Evolutionary conservation across 2,329 filamentous ascomycete species (phyloP).

Genomic region (Cordyceps cicadae): DNA sequence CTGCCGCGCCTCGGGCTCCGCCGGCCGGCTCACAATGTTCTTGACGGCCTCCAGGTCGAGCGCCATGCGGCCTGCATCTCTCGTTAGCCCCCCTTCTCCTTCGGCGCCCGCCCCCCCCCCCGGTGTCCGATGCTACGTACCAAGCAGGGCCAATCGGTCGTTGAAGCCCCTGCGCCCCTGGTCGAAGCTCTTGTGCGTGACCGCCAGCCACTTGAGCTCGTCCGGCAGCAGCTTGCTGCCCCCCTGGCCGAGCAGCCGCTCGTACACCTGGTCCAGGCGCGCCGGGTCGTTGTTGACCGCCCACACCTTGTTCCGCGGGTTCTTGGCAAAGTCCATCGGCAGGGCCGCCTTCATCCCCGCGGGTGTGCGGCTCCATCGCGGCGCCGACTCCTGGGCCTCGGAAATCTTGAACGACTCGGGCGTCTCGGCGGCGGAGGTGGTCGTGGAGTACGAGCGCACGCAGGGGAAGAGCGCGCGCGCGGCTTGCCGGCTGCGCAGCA

Average conservation of each 20-base stretch:
- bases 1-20: constrained; percentile 18
- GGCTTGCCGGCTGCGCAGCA: constrained; percentile 7
- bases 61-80: constrained; percentile 21
- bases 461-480: background rate
- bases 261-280: constrained; percentile 70
- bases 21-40: constrained; percentile 27
- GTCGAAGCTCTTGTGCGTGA: constrained; percentile 98
- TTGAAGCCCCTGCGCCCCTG: constrained; percentile 92
- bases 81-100: background rate
- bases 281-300: constrained; percentile 67
- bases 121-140: constrained; percentile 37
- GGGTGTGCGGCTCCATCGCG: constrained; percentile 66
- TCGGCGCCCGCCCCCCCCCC: too few species aligned
- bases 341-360: constrained; percentile 61
- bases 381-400: constrained; percentile 21
- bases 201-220: constrained; percentile 90
- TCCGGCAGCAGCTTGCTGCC: constrained; percentile 71
- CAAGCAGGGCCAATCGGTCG: constrained; percentile 81
- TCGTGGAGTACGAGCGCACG: constrained; percentile 8
- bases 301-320: constrained; percentile 48
- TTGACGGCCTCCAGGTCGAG: constrained; percentile 32
- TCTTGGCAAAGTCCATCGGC: constrained; percentile 50
- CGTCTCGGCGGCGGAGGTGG: constrained; percentile 2
- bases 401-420: constrained; percentile 10
- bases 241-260: constrained; percentile 62